Evolutionary conservation across 306 rosid species (phyloP), one percentile per base, ranked within the genome.

Genomic region (Heteromeles arbutifolia): DNA sequence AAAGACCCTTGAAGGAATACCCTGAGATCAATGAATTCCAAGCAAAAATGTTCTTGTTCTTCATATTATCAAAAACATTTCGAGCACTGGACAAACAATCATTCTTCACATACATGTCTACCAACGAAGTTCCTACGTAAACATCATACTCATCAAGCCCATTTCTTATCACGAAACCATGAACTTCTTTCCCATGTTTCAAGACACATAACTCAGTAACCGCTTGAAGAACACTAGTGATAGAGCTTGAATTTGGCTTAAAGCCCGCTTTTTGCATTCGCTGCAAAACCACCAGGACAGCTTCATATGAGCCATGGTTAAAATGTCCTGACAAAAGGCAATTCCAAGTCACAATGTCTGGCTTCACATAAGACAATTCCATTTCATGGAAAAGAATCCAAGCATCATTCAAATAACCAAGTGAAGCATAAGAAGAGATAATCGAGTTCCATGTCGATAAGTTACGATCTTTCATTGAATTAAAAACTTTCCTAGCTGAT

Each of bases 11-110:
- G 86, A 71, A 88, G 71, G 86, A 82, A 86, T 86, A 87, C 44
- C 93, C 96, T 8, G 92, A 80, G 73, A 88, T 86, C 85, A 90
- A 69, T 43, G 92, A 86, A 82, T 88, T 88, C 96, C 96, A 90
- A 66, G 92, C 68, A 79, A 76, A 88, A 53, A 81, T 63, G 8
- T 83, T 90, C 69, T 77, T 90, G 79, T 84, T 90, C 83, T 90
- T 84, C 79, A 85, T 70, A 44, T 65, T 83, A 61, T 65, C 56
- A 69, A 90, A 83, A 73, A 88, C 89, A 66, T 56, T 76, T 8
- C 68, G 65, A 77, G 92, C 92, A 69, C 74, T 83, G 48, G 74
- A 78, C 79, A 90, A 81, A 72, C 83, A 72, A 78, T 84, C 77
- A 34, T 81, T 86, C 85, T 90, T 90, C 65, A 88, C 74, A 80